A percentile compares a stretch with the other conserved stretches of the same genome.
Conservation (phyloP, 345 rosid genomes). For the Cochlearia excelsa region DNA sequence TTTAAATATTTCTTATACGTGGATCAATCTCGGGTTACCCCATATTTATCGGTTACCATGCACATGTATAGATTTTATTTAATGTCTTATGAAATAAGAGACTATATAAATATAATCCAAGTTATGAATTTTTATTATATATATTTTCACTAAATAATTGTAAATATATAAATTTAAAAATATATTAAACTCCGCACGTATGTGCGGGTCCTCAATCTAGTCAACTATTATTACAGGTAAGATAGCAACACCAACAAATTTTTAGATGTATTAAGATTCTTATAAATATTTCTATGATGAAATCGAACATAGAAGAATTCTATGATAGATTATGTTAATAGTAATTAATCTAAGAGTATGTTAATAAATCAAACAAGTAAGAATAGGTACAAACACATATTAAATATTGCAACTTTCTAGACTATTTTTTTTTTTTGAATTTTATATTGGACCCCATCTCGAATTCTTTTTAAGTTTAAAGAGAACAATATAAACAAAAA, state of each 20-base stretch:
- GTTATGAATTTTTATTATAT: too few relatives aligned
- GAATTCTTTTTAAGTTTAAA: background rate
- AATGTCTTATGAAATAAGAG: too few relatives aligned
- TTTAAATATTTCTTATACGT: too few relatives aligned
- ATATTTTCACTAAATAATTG: too few relatives aligned
- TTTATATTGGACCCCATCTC: background rate
- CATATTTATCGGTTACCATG: too few relatives aligned
- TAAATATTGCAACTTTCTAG: conserved; percentile 2
- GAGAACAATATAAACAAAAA: background rate
- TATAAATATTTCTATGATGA: background rate
- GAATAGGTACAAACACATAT: background rate
- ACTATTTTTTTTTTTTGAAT: background rate
- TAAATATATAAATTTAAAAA: too few relatives aligned
- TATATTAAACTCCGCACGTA: background rate
- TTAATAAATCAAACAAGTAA: background rate
- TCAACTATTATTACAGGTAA: conserved; percentile 29
- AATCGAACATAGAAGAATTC: conserved; percentile 24
- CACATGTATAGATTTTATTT: too few relatives aligned
- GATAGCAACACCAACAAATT: conserved; percentile 25
- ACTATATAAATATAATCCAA: too few relatives aligned
- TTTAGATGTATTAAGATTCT: conserved; percentile 4
- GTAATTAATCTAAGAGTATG: conserved; percentile 12
- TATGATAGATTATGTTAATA: background rate
- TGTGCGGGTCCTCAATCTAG: background rate
- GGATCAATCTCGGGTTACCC: too few relatives aligned